These are phyloP conservation scores for Ophiostoma montium DNA, from an alignment of 2,329 filamentous ascomycete species.

Conservation along the genomic window DNA sequence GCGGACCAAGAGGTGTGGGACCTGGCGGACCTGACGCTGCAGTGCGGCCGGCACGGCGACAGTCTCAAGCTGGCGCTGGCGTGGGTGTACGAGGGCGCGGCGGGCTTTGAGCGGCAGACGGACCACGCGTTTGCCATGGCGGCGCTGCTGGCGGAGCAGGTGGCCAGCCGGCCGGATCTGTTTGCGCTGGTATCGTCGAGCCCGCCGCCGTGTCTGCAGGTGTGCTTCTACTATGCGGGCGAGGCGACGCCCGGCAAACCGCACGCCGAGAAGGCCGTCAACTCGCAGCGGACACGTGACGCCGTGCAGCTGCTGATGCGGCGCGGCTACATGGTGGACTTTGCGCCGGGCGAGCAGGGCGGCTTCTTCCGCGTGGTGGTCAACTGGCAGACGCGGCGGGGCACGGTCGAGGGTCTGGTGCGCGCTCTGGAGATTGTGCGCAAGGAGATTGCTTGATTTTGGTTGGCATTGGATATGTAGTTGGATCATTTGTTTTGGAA, in stretches of 20 bases:
- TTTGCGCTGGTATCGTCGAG: slow-evolving; percentile 61
- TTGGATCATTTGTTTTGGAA: no score
- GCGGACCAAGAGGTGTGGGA: slow-evolving; percentile 56
- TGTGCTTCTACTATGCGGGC: slow-evolving; percentile 76
- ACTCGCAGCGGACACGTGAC: slow-evolving; percentile 33
- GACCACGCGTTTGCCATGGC: slow-evolving; percentile 63
- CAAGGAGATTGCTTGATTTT: neutral
- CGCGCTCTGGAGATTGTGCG: slow-evolving; percentile 37
- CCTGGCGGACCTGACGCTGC: slow-evolving; percentile 79
- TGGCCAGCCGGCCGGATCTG: slow-evolving; percentile 36
- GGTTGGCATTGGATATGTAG: neutral
- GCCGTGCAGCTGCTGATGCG: slow-evolving; percentile 34
- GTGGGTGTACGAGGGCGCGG: slow-evolving; percentile 77
- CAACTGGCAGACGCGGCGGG: slow-evolving; percentile 38
- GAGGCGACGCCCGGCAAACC: slow-evolving; percentile 34
- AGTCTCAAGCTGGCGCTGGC: slow-evolving; percentile 73
- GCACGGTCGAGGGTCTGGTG: slow-evolving; percentile 39
- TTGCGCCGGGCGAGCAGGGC: slow-evolving; percentile 40
- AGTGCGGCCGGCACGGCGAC: slow-evolving; percentile 81
- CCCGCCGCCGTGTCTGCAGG: slow-evolving; percentile 77
- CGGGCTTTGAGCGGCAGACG: slow-evolving; percentile 56
- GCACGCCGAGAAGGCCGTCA: slow-evolving; percentile 25
- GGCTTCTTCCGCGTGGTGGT: slow-evolving; percentile 47
- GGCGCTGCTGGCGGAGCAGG: slow-evolving; percentile 46
- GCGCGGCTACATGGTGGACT: slow-evolving; percentile 47